These are phyloP conservation scores for Fusarium heterosporum DNA, from an alignment of 2,329 filamentous ascomycete genomes.

Conservation along the genomic window DNA sequence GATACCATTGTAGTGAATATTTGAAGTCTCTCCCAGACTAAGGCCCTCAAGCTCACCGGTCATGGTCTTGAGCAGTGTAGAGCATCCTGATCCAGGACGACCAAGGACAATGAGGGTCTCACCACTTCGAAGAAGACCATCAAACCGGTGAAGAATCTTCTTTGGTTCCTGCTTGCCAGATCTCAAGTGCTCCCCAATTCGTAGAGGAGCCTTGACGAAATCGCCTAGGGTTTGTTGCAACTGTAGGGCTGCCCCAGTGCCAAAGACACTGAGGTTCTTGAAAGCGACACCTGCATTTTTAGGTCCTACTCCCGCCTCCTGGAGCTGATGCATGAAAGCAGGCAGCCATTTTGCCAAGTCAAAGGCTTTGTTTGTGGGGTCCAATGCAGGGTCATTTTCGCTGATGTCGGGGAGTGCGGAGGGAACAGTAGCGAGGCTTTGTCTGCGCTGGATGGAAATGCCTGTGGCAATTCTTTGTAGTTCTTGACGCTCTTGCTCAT, in stretches of 20 bases:
- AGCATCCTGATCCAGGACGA: slow-evolving; percentile 55
- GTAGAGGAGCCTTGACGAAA: not conserved
- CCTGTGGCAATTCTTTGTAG: slow-evolving; percentile 24
- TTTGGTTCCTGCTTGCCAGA: slow-evolving; percentile 16
- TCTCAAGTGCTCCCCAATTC: slow-evolving; percentile 3
- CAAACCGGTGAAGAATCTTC: slow-evolving; percentile 26
- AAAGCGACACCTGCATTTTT: slow-evolving; percentile 54
- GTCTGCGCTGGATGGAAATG: slow-evolving; percentile 15
- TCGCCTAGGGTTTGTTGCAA: slow-evolving; percentile 55
- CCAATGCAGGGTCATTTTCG: slow-evolving; percentile 8
- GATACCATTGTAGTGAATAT: slow-evolving; percentile 73
- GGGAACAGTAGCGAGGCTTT: not conserved
- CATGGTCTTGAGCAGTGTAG: slow-evolving; percentile 28
- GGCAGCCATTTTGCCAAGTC: slow-evolving; percentile 30
- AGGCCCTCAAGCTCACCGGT: slow-evolving; percentile 59
- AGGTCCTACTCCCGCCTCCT: slow-evolving; percentile 3
- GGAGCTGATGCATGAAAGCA: slow-evolving; percentile 12
- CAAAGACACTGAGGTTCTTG: slow-evolving; percentile 57
- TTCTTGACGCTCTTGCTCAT: slow-evolving; percentile 20
- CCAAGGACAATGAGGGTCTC: slow-evolving; percentile 34
- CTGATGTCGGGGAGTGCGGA: not conserved
- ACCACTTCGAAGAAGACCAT: slow-evolving; percentile 18
- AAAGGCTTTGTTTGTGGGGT: slow-evolving; percentile 20
- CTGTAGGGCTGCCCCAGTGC: slow-evolving; percentile 52
- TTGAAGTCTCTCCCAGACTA: slow-evolving; percentile 60